Percentiles rank a stretch among this genome's conserved stretches.
Conservation (phyloP, 495 filamentous ascomycete genomes). For the Saxophila tyrrhenica region DNA sequence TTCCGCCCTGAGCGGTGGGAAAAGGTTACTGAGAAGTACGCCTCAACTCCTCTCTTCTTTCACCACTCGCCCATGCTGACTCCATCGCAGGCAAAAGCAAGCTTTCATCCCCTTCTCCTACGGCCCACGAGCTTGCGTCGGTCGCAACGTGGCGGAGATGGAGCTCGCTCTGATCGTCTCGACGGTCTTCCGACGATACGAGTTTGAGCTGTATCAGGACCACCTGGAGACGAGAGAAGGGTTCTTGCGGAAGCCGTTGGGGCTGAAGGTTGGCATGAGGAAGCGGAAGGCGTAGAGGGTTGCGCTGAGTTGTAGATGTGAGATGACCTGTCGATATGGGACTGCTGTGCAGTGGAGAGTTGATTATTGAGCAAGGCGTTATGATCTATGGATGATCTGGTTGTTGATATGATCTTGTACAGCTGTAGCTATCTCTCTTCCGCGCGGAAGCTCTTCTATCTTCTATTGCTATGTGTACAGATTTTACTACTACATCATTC, state of each 20-base stretch:
- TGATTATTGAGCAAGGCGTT: too few relatives aligned
- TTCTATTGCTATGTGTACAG: too few relatives aligned
- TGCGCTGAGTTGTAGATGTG: not conserved
- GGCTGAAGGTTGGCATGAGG: constrained; percentile 59
- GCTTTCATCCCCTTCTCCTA: constrained; percentile 79
- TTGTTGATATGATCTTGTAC: too few relatives aligned
- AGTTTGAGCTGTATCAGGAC: constrained; percentile 61
- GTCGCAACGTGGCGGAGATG: constrained; percentile 86
- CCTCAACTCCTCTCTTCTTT: not conserved
- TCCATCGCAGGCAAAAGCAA: constrained; percentile 48
- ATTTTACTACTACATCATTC: not conserved
- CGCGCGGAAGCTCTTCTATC: too few relatives aligned
- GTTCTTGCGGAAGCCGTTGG: constrained; percentile 80
- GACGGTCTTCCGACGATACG: constrained; percentile 64
- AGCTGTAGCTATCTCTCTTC: too few relatives aligned
- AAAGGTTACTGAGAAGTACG: constrained; percentile 29
- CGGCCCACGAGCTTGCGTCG: constrained; percentile 73
- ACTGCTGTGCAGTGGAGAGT: too few relatives aligned
- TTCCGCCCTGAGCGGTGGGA: constrained; percentile 73
- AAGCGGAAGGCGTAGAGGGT: constrained; percentile 29
- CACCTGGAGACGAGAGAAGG: constrained; percentile 72
- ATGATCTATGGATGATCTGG: too few relatives aligned
- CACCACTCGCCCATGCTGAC: constrained; percentile 33
- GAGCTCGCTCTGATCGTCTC: constrained; percentile 72
- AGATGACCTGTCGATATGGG: not conserved